Conservation (phyloP, 2,329 filamentous ascomycete species). For the Epichloe glyceriae region DNA sequence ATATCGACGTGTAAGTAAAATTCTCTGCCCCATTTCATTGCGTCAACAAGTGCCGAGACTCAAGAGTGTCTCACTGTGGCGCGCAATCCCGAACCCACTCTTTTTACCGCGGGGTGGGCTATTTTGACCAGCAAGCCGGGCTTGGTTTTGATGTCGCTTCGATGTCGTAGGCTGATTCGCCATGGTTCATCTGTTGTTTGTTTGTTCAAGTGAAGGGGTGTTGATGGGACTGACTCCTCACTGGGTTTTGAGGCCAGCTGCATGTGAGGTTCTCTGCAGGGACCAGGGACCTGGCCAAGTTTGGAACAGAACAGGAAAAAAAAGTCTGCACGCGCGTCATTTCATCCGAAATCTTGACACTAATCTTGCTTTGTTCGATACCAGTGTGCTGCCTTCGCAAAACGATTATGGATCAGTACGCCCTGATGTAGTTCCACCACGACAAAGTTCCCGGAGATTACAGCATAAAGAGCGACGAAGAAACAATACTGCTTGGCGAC, state of each 20-base stretch:
- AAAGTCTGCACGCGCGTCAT: background rate
- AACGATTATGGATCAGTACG: constrained; percentile 10
- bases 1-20: constrained; percentile 17
- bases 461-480: constrained; percentile 6
- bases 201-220: background rate
- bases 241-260: background rate
- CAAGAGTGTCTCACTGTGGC: background rate
- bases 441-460: constrained; percentile 22
- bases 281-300: background rate
- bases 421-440: constrained; percentile 20
- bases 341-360: background rate
- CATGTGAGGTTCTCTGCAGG: background rate
- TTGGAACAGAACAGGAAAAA: background rate
- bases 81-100: constrained; percentile 1
- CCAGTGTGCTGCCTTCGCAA: constrained; percentile 8
- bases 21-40: background rate
- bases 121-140: background rate
- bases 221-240: background rate
- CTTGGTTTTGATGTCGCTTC: background rate
- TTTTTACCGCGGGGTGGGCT: background rate
- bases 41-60: too few relatives aligned
- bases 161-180: constrained; percentile 4
- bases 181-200: background rate
- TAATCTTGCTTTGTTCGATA: background rate
- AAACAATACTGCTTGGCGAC: constrained; percentile 26